Base-by-base conservation (phyloP, 1,284 basidiomycete genomes). In the Apiotrichum akiyoshidainum region DNA sequence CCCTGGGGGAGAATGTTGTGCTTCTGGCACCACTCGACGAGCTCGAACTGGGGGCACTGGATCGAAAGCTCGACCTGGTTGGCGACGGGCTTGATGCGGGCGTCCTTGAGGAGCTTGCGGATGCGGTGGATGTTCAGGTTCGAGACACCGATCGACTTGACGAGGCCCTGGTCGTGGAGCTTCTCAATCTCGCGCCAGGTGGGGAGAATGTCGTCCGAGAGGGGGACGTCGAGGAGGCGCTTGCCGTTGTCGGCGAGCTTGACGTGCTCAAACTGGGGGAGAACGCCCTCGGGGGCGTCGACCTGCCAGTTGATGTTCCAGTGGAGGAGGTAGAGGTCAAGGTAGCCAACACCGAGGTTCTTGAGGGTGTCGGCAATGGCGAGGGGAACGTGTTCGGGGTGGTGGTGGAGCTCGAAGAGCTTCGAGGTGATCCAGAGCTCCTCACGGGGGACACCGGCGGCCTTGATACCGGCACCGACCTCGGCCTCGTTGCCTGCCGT, bases 301-400 rank as follows among this genome's bases (percentile, higher is more conserved):
- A 74, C 72, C 66, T 75, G 65, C 62, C 67, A 66, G 69, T 69
- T 70, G 68, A 74, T 75, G 81, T 71, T 72, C 86, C 85, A 90
- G 80, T 92, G 89, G 85, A 92, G 86, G 58, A 93, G 81, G 73
- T 86, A 89, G 55, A 93, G 81, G 75, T 93, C 88, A 59, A 92
- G 82, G 77, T 92, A 92, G 39, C 83, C 81, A 5, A 87, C 83
- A 55, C 84, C 83, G 47, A 93, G 85, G 68, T 84, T 83, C 66
- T 82, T 78, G 53, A 93, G 81, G 35, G 88, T 89, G 55, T 82
- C 83, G 68, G 87, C 85, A 71, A 88, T 82, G 6, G 88, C 88
- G 12, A 88, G 76, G 0, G 86, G 86, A 39, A 80, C 83, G 48
- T 81, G 78, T 40, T 84, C 83, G 39, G 83, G 80, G 64, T 76